Conservation (phyloP, 352 stramenopile genomes). For the Globisporangium paroecandrum region DNA sequence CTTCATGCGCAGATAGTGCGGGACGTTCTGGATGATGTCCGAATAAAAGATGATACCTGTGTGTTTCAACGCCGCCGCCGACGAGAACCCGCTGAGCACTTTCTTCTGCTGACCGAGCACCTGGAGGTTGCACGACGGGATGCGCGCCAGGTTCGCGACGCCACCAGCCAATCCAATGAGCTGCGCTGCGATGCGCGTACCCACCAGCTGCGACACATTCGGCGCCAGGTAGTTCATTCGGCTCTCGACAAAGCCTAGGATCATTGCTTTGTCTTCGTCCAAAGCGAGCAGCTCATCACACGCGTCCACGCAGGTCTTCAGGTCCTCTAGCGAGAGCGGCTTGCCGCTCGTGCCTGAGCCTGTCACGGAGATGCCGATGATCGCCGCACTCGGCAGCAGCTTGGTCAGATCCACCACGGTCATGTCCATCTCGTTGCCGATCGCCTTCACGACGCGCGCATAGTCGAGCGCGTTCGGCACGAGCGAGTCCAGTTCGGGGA, state of each 20-base stretch:
- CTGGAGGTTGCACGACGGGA: slow-evolving; percentile 98
- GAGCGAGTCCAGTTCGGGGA: slow-evolving; percentile 94
- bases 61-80: slow-evolving; percentile 83
- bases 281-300: slow-evolving; percentile 89
- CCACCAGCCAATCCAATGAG: slow-evolving; percentile 94
- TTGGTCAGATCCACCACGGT: slow-evolving; percentile 88
- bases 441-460: slow-evolving; percentile 87
- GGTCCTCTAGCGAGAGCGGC: slow-evolving; percentile 58
- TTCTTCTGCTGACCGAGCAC: slow-evolving; percentile 94
- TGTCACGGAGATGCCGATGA: slow-evolving; percentile 95
- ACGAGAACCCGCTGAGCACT: slow-evolving; percentile 88
- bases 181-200: slow-evolving; percentile 92
- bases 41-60: slow-evolving; percentile 92
- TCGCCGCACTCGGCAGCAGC: slow-evolving; percentile 89
- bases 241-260: slow-evolving; percentile 91
- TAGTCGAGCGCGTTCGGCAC: slow-evolving; percentile 92
- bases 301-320: slow-evolving; percentile 70
- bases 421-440: slow-evolving; percentile 94
- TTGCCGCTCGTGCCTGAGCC: slow-evolving; percentile 90
- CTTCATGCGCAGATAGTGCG: slow-evolving; percentile 93
- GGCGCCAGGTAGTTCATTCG: slow-evolving; percentile 92
- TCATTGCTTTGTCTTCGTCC: slow-evolving; percentile 77
- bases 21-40: slow-evolving; percentile 90
- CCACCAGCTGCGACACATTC: slow-evolving; percentile 93
- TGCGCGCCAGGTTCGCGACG: slow-evolving; percentile 90